Conservation (phyloP, 2,329 filamentous ascomycete species). For the Verticillium tricorpus region DNA sequence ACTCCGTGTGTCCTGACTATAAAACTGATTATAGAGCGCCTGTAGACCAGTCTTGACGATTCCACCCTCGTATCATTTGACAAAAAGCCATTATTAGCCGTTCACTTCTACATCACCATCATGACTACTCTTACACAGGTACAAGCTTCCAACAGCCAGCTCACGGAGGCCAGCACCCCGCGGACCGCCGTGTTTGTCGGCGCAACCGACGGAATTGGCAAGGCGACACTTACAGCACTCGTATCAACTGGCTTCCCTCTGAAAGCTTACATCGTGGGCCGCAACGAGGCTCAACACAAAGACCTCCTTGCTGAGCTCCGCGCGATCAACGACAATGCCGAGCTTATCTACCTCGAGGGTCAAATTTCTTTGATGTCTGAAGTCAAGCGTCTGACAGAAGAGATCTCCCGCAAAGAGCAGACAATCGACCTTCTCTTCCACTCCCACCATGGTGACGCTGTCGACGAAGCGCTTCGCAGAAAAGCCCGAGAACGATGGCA, state of each 20-base stretch:
- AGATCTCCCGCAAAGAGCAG: neutral
- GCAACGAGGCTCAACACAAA: neutral
- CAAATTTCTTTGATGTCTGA: slow-evolving; percentile 2
- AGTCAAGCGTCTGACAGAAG: neutral
- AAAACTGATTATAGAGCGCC: too few species aligned
- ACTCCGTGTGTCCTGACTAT: too few species aligned
- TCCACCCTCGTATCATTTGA: too few species aligned
- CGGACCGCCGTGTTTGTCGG: neutral
- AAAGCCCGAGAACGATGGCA: neutral
- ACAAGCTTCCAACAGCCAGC: neutral
- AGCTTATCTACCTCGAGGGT: slow-evolving; percentile 4
- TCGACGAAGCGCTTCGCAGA: neutral
- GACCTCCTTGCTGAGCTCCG: neutral
- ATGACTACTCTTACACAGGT: neutral
- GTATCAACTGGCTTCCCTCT: neutral
- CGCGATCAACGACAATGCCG: neutral
- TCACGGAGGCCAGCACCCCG: neutral
- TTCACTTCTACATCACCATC: neutral
- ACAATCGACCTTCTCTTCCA: neutral
- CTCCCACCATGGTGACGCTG: neutral
- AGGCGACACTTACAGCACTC: neutral
- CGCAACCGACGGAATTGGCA: slow-evolving; percentile 4
- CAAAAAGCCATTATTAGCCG: too few species aligned
- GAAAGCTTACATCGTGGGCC: slow-evolving; percentile 1
- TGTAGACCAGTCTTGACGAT: too few species aligned